Evolutionary conservation across 2,329 filamentous ascomycete species (phyloP).

Genomic region (Claviceps sp.): DNA sequence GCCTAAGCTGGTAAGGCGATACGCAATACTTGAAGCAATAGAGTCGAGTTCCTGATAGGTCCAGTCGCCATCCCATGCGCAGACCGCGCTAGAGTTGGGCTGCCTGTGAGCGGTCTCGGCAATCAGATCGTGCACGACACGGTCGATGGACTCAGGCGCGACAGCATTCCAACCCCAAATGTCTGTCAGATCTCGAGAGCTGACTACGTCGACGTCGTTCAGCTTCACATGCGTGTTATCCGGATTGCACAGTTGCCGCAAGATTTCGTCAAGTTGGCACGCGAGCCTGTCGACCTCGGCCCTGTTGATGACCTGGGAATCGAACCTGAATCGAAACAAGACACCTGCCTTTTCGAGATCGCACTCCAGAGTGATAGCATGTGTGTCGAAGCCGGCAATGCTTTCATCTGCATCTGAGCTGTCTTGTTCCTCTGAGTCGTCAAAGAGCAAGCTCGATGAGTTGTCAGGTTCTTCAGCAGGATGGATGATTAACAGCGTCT

Average conservation of each 20-base stretch:
- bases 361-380: slow-evolving; percentile 2
- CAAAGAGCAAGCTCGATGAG: neutral
- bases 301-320: slow-evolving; percentile 1
- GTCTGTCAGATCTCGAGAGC: neutral
- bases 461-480: slow-evolving; percentile 2
- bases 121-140: slow-evolving; percentile 12
- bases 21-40: slow-evolving; percentile 4
- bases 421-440: neutral
- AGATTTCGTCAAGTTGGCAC: neutral
- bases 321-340: slow-evolving; percentile 1
- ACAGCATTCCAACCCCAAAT: slow-evolving; percentile 10
- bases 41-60: slow-evolving; percentile 12
- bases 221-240: neutral
- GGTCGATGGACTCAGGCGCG: slow-evolving; percentile 5
- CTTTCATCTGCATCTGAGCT: neutral
- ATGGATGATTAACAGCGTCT: slow-evolving; percentile 10
- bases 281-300: neutral
- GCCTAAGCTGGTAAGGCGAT: slow-evolving; percentile 7
- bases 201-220: neutral
- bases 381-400: slow-evolving; percentile 1
- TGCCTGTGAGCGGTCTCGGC: slow-evolving; percentile 3
- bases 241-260: neutral
- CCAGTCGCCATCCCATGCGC: slow-evolving; percentile 15
- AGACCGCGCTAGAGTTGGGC: slow-evolving; percentile 9
- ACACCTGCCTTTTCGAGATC: neutral